These are phyloP conservation scores for Orobanche coerulescens DNA, from an alignment of 257 asterid genomes.

Conservation along the genomic window DNA sequence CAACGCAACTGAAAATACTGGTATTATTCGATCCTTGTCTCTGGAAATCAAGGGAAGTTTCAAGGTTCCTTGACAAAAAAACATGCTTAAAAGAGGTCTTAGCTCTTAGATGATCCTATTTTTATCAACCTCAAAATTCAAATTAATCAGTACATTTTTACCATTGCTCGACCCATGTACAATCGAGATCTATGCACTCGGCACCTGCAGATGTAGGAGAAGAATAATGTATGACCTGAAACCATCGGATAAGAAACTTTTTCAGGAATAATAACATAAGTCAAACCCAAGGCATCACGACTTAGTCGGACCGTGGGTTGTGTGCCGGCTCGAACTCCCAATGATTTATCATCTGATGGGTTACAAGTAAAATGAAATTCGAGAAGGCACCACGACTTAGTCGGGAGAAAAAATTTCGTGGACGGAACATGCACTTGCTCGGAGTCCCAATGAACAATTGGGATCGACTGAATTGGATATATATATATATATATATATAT, in stretches of 20 bases:
- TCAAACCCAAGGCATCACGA: too few species aligned
- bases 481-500: too few species aligned
- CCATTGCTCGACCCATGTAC: constrained; percentile 98
- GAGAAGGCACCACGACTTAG: too few species aligned
- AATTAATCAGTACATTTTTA: constrained; percentile 24
- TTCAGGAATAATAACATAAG: constrained; percentile 19
- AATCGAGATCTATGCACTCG: constrained; percentile 82
- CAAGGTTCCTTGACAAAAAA: background rate
- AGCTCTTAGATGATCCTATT: background rate
- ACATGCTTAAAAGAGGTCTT: background rate
- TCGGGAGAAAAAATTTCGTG: too few species aligned
- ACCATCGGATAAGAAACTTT: constrained; percentile 12
- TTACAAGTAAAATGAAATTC: too few species aligned
- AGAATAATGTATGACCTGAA: constrained; percentile 78
- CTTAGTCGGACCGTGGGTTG: too few species aligned
- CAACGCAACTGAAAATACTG: too few species aligned
- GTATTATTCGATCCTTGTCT: background rate
- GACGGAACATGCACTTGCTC: too few species aligned
- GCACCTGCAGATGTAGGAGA: constrained; percentile 95
- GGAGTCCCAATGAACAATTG: too few species aligned
- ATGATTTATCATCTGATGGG: too few species aligned
- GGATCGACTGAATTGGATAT: too few species aligned
- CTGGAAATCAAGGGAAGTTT: background rate
- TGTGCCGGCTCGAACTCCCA: too few species aligned
- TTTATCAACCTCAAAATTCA: constrained; percentile 5